Conservation (phyloP, 2,329 filamentous ascomycete genomes). For the Triangularia verruculosa region DNA sequence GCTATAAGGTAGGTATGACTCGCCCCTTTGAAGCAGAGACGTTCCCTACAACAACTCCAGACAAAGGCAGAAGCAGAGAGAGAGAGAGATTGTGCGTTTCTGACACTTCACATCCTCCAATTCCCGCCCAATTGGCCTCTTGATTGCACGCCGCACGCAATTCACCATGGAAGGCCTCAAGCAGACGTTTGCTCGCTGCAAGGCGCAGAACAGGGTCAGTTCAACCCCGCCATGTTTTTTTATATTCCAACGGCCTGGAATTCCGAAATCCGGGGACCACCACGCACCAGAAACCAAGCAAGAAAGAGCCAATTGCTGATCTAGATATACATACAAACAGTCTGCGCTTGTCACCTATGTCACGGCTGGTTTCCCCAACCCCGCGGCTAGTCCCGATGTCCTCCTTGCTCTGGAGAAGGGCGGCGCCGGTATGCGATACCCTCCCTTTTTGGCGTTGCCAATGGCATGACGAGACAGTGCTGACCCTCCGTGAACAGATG, state of each 20-base stretch:
- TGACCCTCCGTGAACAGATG: slow-evolving; percentile 52
- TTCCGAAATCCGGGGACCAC: neutral
- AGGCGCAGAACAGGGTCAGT: slow-evolving; percentile 57
- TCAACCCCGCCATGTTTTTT: slow-evolving; percentile 29
- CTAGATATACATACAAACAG: slow-evolving; percentile 39
- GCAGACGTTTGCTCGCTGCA: slow-evolving; percentile 59
- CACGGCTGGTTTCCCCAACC: slow-evolving; percentile 85
- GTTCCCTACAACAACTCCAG: neutral
- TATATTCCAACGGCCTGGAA: neutral
- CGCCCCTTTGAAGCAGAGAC: neutral
- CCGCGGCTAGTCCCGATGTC: slow-evolving; percentile 78
- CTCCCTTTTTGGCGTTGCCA: neutral
- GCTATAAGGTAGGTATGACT: neutral
- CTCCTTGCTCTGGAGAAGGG: slow-evolving; percentile 88
- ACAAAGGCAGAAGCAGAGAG: neutral
- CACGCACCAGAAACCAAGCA: neutral
- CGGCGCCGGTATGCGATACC: slow-evolving; percentile 66
- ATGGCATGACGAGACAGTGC: neutral
- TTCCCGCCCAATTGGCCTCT: slow-evolving; percentile 9
- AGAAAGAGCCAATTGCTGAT: slow-evolving; percentile 8
- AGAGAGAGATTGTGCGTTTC: neutral
- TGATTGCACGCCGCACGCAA: neutral
- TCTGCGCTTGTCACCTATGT: slow-evolving; percentile 92
- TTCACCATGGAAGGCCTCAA: slow-evolving; percentile 55
- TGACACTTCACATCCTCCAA: neutral